Percentiles rank a stretch among this genome's conserved stretches.
These are phyloP conservation scores for Ilyonectria destructans DNA, from an alignment of 2,329 filamentous ascomycete species.

Conservation along the genomic window DNA sequence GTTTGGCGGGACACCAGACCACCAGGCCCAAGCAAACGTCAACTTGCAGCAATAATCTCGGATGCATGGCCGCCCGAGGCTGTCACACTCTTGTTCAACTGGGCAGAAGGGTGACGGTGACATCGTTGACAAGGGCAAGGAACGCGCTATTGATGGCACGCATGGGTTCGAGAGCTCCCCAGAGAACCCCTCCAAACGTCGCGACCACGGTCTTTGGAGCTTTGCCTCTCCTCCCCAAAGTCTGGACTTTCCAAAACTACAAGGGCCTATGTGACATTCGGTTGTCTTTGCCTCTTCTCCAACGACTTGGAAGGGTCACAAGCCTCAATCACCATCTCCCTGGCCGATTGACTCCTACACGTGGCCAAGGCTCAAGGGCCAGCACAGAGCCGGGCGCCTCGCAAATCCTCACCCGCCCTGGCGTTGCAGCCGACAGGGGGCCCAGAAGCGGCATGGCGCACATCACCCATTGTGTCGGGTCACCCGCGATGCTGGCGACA, in stretches of 20 bases:
- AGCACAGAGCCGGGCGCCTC: constrained; percentile 34
- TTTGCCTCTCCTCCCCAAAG: constrained; percentile 12
- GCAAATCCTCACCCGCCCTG: constrained; percentile 32
- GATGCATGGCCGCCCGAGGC: constrained; percentile 46
- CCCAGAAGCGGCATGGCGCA: constrained; percentile 48
- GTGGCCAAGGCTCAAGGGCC: constrained; percentile 40
- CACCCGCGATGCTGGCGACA: constrained; percentile 35
- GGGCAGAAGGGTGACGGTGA: constrained; percentile 22
- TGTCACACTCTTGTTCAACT: constrained; percentile 40
- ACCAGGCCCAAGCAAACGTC: constrained; percentile 33
- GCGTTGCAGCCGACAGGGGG: constrained; percentile 39
- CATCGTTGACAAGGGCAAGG: constrained; percentile 21
- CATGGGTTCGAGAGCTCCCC: constrained; percentile 16
- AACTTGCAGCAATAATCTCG: constrained; percentile 51
- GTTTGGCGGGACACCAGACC: constrained; percentile 36
- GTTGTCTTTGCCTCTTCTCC: background rate
- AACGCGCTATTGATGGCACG: constrained; percentile 30
- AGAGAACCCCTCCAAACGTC: background rate
- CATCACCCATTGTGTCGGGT: constrained; percentile 53
- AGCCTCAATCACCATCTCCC: constrained; percentile 1
- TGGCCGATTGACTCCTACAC: constrained; percentile 42
- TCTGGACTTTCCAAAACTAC: constrained; percentile 9
- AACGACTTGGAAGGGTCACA: constrained; percentile 3
- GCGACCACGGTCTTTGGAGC: constrained; percentile 4
- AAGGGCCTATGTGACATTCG: background rate